Conservation (phyloP, 2,329 filamentous ascomycete species). For the Penicillium sumatraense region DNA sequence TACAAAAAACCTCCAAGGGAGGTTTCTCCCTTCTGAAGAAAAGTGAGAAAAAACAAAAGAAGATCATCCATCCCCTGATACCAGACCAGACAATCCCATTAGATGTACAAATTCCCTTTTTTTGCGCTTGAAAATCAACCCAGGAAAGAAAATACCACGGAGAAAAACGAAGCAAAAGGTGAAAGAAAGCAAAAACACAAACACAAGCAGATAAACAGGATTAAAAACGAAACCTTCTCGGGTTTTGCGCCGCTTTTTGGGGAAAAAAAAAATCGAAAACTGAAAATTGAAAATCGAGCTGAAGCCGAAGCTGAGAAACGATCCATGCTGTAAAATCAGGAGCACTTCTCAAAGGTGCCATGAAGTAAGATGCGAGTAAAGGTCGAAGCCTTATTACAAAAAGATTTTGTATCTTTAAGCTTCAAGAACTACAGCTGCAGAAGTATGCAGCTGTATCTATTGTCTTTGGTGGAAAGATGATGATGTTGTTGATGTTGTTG, state of each 20-base stretch:
- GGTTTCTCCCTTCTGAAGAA: no score
- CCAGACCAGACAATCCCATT: constrained; percentile 6
- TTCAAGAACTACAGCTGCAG: neutral
- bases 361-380: neutral
- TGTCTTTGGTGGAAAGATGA: neutral
- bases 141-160: no score
- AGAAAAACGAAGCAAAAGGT: no score
- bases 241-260: no score
- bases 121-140: constrained; percentile 1
- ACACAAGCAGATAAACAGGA: no score
- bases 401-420: neutral
- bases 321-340: neutral
- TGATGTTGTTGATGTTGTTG: neutral
- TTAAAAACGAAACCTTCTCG: no score
- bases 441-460: neutral
- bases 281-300: neutral
- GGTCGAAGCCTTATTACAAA: neutral
- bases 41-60: no score
- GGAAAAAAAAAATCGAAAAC: constrained; percentile 5
- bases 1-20: neutral
- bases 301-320: neutral
- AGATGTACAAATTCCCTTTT: constrained; percentile 17
- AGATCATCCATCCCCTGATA: no score
- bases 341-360: constrained; percentile 1
- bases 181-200: no score